These are phyloP conservation scores for Jatropha multifida DNA, from an alignment of 441 rosid genomes.

Conservation along the genomic window DNA sequence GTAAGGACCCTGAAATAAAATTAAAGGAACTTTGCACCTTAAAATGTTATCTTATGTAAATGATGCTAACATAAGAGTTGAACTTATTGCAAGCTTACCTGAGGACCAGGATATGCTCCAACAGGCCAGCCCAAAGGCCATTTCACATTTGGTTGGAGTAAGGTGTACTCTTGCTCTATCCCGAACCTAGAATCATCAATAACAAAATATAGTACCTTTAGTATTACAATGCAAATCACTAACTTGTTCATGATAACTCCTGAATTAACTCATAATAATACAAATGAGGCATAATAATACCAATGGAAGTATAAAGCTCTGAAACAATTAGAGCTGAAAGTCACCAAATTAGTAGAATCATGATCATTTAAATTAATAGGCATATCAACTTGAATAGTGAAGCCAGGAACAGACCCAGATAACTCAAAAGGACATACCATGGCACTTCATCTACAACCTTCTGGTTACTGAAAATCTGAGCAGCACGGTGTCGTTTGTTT, in stretches of 20 bases:
- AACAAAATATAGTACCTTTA: not conserved
- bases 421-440: constrained; percentile 50
- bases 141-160: constrained; percentile 72
- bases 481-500: constrained; percentile 88
- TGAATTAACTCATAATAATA: not conserved
- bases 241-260: not conserved
- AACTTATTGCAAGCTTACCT: constrained; percentile 43
- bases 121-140: constrained; percentile 99
- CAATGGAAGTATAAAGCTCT: not conserved
- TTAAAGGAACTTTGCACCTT: constrained; percentile 11
- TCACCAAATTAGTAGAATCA: not conserved
- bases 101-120: constrained; percentile 97
- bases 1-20: constrained; percentile 78
- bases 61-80: not conserved
- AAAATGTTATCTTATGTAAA: not conserved
- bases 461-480: constrained; percentile 65
- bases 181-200: constrained; percentile 57
- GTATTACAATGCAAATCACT: constrained; percentile 3
- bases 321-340: not conserved
- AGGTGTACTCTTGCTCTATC: constrained; percentile 98
- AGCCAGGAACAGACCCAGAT: not conserved
- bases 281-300: too few relatives aligned
- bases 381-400: not conserved
- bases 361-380: not conserved
- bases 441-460: constrained; percentile 75